phyloP scores from a whole-genome alignment of 2,329 filamentous ascomycete genomes.

The Xylaria sp. region DNA sequence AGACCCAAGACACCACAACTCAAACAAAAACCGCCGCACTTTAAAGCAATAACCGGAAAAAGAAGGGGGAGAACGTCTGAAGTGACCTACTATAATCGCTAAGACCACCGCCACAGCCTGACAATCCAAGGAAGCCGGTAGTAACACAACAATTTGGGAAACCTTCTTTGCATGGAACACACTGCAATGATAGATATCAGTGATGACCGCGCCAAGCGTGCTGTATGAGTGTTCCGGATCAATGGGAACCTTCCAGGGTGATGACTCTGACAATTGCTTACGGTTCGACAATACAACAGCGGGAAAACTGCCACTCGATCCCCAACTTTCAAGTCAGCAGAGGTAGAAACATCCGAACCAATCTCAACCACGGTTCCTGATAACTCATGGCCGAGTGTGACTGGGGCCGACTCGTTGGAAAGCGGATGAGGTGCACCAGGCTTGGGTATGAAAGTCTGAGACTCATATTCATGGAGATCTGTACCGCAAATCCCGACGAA shows the following conservation, averaged over 20 bases:
- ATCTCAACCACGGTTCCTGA: conserved; percentile 68
- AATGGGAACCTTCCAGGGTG: neutral
- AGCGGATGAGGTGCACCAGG: conserved; percentile 62
- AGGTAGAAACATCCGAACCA: conserved; percentile 59
- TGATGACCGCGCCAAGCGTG: neutral
- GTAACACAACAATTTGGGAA: conserved; percentile 68
- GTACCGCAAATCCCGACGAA: conserved; percentile 52
- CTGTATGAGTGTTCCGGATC: neutral
- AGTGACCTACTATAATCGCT: conserved; percentile 55
- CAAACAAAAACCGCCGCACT: neutral
- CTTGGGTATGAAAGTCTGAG: conserved; percentile 47
- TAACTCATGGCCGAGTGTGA: conserved; percentile 74
- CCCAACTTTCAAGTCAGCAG: conserved; percentile 59
- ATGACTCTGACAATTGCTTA: neutral
- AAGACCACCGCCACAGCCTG: conserved; percentile 64
- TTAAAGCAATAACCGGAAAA: neutral
- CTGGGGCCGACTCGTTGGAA: conserved; percentile 66
- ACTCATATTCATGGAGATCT: conserved; percentile 50
- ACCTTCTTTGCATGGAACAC: conserved; percentile 63
- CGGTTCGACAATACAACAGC: conserved; percentile 64
- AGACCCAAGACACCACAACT: no score
- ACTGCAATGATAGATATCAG: conserved; percentile 46
- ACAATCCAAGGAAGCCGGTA: conserved; percentile 52
- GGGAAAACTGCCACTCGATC: conserved; percentile 70
- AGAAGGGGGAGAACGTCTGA: neutral